phyloP scores from a whole-genome alignment of 768 basidiomycete genomes.

The Tephrocybe sp. region DNA sequence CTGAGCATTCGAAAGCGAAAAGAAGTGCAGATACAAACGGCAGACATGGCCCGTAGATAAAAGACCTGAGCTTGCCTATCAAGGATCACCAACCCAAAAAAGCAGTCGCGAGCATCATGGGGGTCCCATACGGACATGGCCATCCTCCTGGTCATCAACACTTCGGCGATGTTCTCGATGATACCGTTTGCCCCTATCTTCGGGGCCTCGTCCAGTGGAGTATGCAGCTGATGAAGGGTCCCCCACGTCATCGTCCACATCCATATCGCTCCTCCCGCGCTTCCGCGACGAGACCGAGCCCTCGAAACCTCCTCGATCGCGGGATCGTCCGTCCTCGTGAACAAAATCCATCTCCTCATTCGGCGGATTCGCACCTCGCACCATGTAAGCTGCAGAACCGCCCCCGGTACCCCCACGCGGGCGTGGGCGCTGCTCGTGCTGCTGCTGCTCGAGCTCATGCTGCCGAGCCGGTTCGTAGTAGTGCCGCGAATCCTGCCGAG shows the following conservation, averaged over 20 bases:
- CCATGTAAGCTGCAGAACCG: conserved; percentile 38
- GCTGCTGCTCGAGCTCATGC: not conserved
- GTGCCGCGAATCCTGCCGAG: conserved; percentile 53
- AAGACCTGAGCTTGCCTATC: conserved; percentile 16
- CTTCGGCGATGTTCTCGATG: conserved; percentile 46
- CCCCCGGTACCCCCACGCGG: conserved; percentile 26
- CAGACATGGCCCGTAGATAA: conserved; percentile 10
- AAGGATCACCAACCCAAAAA: conserved; percentile 4
- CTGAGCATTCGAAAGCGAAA: conserved; percentile 3
- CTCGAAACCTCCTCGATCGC: conserved; percentile 31
- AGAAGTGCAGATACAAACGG: conserved; percentile 13
- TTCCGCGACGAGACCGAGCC: conserved; percentile 38
- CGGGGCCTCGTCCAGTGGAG: conserved; percentile 32
- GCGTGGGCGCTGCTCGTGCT: conserved; percentile 27
- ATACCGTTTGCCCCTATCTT: conserved; percentile 61
- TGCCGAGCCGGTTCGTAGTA: conserved; percentile 44
- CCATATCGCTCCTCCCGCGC: conserved; percentile 61
- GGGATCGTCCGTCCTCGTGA: conserved; percentile 51
- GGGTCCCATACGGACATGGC: conserved; percentile 31
- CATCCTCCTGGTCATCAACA: conserved; percentile 38
- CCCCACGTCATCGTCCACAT: conserved; percentile 49
- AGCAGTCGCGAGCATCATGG: conserved; percentile 14
- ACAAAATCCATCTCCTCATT: conserved; percentile 50
- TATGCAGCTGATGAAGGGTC: conserved; percentile 27
- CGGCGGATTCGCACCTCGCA: conserved; percentile 46